phyloP scores from a whole-genome alignment of 139 green algal species.

The Ettlia oleoabundans region DNA sequence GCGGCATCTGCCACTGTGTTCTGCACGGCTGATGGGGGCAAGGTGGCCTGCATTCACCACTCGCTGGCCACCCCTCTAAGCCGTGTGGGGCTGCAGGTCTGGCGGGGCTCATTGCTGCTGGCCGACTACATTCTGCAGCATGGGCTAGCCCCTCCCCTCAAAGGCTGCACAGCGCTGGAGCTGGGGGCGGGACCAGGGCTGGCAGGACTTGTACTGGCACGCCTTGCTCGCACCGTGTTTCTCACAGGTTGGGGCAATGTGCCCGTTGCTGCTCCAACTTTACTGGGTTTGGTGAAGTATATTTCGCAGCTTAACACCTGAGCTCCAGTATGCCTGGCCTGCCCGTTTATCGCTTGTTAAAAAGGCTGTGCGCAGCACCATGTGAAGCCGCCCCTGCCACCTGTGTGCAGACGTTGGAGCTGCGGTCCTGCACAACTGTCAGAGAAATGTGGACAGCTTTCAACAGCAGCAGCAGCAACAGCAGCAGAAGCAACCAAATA shows the following conservation, averaged over 20 bases:
- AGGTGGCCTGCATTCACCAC: slow-evolving; percentile 1
- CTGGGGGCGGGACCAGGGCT: slow-evolving; percentile 25
- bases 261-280: too few relatives aligned
- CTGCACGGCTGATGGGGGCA: background rate
- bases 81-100: slow-evolving; percentile 34
- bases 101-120: slow-evolving; percentile 28
- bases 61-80: slow-evolving; percentile 23
- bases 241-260: slow-evolving; percentile 9
- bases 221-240: background rate
- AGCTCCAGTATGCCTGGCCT: too few relatives aligned
- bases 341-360: too few relatives aligned
- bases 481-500: too few relatives aligned
- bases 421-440: slow-evolving; percentile 13
- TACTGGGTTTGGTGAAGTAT: too few relatives aligned
- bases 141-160: background rate
- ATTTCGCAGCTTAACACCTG: too few relatives aligned
- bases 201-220: slow-evolving; percentile 7
- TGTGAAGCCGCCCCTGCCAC: too few relatives aligned
- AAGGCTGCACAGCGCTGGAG: slow-evolving; percentile 9
- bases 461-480: too few relatives aligned
- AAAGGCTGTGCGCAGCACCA: too few relatives aligned
- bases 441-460: background rate
- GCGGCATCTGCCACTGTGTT: background rate
- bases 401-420: background rate
- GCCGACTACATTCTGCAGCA: slow-evolving; percentile 22